These are phyloP conservation scores for Beauveria caledonica DNA, from an alignment of 2,329 filamentous ascomycete species.

Conservation along the genomic window DNA sequence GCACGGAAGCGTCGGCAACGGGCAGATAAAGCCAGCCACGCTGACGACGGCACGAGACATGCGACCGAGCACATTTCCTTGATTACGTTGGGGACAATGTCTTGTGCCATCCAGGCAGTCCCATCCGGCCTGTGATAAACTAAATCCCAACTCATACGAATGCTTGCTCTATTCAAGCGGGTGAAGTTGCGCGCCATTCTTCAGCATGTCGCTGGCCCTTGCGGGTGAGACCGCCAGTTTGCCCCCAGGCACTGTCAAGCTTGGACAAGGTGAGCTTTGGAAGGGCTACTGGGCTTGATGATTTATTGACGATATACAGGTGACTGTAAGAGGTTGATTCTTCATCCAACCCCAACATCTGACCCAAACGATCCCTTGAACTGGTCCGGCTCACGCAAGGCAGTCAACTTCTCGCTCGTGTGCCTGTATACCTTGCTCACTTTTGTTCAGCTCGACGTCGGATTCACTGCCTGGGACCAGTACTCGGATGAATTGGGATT, in stretches of 20 bases:
- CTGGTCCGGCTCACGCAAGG: slow-evolving; percentile 37
- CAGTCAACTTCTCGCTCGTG: slow-evolving; percentile 21
- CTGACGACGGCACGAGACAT: neutral
- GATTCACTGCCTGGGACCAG: slow-evolving; percentile 9
- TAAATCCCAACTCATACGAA: neutral
- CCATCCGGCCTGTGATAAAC: neutral
- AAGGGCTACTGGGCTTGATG: no score
- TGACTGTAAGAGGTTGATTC: slow-evolving; percentile 13
- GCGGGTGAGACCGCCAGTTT: neutral
- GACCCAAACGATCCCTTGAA: slow-evolving; percentile 52
- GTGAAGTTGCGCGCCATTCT: neutral
- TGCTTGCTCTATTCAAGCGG: neutral
- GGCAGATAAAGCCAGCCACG: neutral
- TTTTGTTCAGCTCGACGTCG: slow-evolving; percentile 10
- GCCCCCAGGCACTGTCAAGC: slow-evolving; percentile 2
- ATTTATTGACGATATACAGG: neutral
- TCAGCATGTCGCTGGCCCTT: neutral
- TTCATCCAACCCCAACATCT: slow-evolving; percentile 16
- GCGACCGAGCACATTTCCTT: neutral
- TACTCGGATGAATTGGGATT: slow-evolving; percentile 8
- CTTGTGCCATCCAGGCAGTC: no score
- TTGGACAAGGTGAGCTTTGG: neutral
- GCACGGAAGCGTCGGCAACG: neutral
- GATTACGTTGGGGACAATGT: no score
- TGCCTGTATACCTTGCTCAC: slow-evolving; percentile 32